Conservation (phyloP, 768 basidiomycete species). For the Kondoa subrosea region DNA sequence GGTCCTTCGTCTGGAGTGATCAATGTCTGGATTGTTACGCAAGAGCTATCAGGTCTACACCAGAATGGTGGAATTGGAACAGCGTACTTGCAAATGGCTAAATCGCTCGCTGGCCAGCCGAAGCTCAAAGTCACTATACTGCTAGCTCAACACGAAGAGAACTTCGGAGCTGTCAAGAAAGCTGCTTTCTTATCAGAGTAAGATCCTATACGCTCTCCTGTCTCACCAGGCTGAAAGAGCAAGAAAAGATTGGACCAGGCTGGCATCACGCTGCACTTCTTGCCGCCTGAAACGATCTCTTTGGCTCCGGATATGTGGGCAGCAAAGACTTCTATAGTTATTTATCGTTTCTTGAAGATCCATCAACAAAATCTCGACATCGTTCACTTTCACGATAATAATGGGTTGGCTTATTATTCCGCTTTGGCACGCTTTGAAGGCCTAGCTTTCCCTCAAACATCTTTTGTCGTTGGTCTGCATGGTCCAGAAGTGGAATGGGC, state of each 20-base stretch:
- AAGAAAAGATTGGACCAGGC: not conserved
- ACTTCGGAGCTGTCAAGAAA: conserved; percentile 10
- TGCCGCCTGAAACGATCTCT: conserved; percentile 12
- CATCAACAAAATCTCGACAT: conserved; percentile 17
- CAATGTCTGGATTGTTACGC: conserved; percentile 19
- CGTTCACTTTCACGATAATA: conserved; percentile 25
- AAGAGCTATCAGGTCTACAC: conserved; percentile 21
- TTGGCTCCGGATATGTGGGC: conserved; percentile 22
- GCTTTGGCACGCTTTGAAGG: conserved; percentile 17
- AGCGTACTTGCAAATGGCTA: conserved; percentile 19
- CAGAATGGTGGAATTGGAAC: conserved; percentile 24
- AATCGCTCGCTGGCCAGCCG: conserved; percentile 6
- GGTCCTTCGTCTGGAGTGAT: not conserved
- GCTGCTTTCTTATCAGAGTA: conserved; percentile 8
- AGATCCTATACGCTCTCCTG: not conserved
- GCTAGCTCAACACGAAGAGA: conserved; percentile 17
- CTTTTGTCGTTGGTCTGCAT: conserved; percentile 22
- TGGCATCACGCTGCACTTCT: conserved; percentile 17
- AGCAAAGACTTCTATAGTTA: conserved; percentile 18
- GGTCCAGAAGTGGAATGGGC: conserved; percentile 25
- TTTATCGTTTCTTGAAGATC: conserved; percentile 13
- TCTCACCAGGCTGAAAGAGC: not conserved
- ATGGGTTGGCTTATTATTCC: conserved; percentile 20
- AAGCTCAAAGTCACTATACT: conserved; percentile 18
- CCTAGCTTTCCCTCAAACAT: conserved; percentile 12